Percentiles rank a stretch among this genome's conserved stretches.
Conservation (phyloP, 192 early-diverging fungal species). For the Allomyces arbusculus region DNA sequence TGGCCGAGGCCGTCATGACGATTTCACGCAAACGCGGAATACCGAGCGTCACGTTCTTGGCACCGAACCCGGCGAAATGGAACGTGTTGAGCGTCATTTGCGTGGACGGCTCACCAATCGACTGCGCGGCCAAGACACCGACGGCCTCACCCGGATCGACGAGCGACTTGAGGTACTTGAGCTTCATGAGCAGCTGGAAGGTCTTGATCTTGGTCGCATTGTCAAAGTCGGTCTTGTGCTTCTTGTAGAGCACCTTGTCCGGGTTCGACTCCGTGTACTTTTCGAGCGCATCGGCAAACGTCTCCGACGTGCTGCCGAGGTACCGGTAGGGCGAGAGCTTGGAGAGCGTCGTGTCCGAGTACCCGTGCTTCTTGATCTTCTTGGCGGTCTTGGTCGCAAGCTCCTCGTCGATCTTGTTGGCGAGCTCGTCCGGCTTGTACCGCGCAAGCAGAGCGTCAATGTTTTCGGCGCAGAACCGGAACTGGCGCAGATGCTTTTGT, state of each 20-base stretch:
- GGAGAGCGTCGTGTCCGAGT: conserved; percentile 52
- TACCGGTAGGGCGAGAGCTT: conserved; percentile 58
- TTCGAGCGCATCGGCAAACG: conserved; percentile 50
- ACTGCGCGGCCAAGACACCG: conserved; percentile 88
- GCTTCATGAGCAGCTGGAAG: conserved; percentile 79
- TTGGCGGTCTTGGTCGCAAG: conserved; percentile 55
- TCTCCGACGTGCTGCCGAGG: conserved; percentile 77
- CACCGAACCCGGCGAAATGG: conserved; percentile 93
- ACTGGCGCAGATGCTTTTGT: conserved; percentile 70
- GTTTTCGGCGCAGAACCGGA: conserved; percentile 87
- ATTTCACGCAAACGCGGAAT: conserved; percentile 99
- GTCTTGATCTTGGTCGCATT: conserved; percentile 32
- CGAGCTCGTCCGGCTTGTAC: conserved; percentile 49
- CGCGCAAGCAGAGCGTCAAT: conserved; percentile 58
- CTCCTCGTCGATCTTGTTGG: conserved; percentile 44
- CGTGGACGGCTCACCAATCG: conserved; percentile 96
- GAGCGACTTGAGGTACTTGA: conserved; percentile 83
- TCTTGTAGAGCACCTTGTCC: conserved; percentile 16
- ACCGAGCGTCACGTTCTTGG: conserved; percentile 98
- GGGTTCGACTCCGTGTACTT: conserved; percentile 20
- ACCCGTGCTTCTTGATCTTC: conserved; percentile 41
- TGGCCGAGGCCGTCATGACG: conserved; percentile 88
- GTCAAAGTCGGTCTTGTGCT: conserved; percentile 33
- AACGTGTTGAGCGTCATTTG: conserved; percentile 99
- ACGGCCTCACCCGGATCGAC: conserved; percentile 97